Evolutionary conservation across 176 grass and related monocot species (phyloP).

Genomic region (Eragrostis curvula): DNA sequence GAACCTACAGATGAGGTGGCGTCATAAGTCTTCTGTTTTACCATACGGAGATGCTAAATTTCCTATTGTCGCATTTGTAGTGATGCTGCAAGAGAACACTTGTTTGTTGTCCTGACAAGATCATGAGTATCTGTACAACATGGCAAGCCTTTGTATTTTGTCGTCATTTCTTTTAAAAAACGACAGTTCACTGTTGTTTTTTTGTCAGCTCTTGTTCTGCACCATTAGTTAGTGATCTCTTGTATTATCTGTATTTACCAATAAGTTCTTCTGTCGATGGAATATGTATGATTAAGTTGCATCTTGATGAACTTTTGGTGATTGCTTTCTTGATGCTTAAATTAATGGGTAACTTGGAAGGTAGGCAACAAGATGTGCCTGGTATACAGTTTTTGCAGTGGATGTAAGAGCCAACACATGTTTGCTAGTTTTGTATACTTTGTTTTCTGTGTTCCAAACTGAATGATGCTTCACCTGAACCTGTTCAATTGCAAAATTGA

Average conservation of each 20-base stretch:
- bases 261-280: neutral
- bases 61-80: slow-evolving; percentile 25
- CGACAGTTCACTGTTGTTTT: neutral
- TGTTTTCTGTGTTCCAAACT: slow-evolving; percentile 26
- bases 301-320: neutral
- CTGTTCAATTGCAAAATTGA: slow-evolving; percentile 3
- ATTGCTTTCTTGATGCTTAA: neutral
- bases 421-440: slow-evolving; percentile 3
- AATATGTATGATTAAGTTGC: neutral
- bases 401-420: slow-evolving; percentile 3
- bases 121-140: slow-evolving; percentile 12
- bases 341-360: slow-evolving; percentile 1
- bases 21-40: slow-evolving; percentile 24
- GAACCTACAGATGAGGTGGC: slow-evolving; percentile 33
- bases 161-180: slow-evolving; percentile 5
- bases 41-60: slow-evolving; percentile 16
- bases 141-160: slow-evolving; percentile 17
- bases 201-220: neutral
- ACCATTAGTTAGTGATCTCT: slow-evolving; percentile 10
- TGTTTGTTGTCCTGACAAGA: slow-evolving; percentile 41
- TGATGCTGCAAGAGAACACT: slow-evolving; percentile 23
- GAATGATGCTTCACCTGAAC: slow-evolving; percentile 16
- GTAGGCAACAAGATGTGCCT: neutral
- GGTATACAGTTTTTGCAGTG: neutral
- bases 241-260: neutral